phyloP scores from a whole-genome alignment of 176 grass and related monocot genomes.

The Aegilops longissima region DNA sequence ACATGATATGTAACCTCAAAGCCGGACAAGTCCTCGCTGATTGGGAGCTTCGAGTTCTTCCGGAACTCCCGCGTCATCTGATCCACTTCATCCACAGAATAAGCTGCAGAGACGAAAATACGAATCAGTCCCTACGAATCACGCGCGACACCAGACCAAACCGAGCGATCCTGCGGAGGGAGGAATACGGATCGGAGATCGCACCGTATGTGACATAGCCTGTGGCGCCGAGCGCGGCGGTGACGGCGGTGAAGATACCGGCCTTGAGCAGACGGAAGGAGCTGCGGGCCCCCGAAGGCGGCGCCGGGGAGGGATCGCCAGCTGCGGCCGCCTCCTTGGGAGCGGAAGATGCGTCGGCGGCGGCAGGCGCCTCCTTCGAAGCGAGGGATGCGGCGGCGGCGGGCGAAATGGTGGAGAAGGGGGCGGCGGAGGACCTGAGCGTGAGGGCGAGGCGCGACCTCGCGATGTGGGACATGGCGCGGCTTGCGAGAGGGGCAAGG shows the following conservation, averaged over 20 bases:
- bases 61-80: slow-evolving; percentile 62
- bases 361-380: not conserved
- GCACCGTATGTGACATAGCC: slow-evolving; percentile 79
- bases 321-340: not conserved
- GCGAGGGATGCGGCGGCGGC: slow-evolving; percentile 34
- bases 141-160: not conserved
- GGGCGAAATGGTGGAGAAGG: slow-evolving; percentile 36
- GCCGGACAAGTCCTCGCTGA: slow-evolving; percentile 37
- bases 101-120: slow-evolving; percentile 43
- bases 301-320: slow-evolving; percentile 12
- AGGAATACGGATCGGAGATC: not conserved
- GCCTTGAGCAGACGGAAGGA: slow-evolving; percentile 49
- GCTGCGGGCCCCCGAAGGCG: slow-evolving; percentile 31
- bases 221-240: slow-evolving; percentile 49
- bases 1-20: slow-evolving; percentile 49
- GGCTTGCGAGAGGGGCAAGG: not conserved
- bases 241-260: slow-evolving; percentile 49
- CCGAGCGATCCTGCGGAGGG: not conserved
- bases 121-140: slow-evolving; percentile 24
- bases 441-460: slow-evolving; percentile 44
- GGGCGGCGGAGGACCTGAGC: slow-evolving; percentile 19
- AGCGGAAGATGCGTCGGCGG: slow-evolving; percentile 31
- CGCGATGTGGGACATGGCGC: slow-evolving; percentile 49
- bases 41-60: slow-evolving; percentile 36
- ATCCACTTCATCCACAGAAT: slow-evolving; percentile 72